These are phyloP conservation scores for Aspergillus proliferans DNA, from an alignment of 2,329 filamentous ascomycete genomes.

Conservation along the genomic window DNA sequence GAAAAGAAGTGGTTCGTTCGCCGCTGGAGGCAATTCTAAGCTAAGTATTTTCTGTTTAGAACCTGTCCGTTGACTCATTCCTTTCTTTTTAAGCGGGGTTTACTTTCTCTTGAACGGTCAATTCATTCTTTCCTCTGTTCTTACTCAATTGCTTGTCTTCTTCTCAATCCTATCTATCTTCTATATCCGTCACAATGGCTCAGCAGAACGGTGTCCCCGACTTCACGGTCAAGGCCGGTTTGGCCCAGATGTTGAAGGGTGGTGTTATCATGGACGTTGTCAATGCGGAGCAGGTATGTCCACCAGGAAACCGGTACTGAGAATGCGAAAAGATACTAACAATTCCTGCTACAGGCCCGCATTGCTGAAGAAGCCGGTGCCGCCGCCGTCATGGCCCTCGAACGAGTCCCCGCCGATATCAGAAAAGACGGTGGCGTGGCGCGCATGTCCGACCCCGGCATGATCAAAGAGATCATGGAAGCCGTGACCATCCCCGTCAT, in stretches of 20 bases:
- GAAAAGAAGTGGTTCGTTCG: conserved; percentile 3
- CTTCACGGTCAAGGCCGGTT: conserved; percentile 88
- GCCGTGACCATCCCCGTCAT: conserved; percentile 97
- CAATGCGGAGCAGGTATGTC: conserved; percentile 67
- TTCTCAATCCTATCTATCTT: conserved; percentile 2
- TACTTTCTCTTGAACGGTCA: conserved; percentile 4
- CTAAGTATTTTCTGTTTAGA: not conserved
- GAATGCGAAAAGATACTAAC: not conserved
- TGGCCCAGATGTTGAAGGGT: conserved; percentile 97
- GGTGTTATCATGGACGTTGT: conserved; percentile 99
- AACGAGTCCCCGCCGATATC: conserved; percentile 96
- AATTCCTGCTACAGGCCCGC: conserved; percentile 57
- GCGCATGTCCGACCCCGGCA: conserved; percentile 89
- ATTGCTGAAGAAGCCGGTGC: conserved; percentile 97
- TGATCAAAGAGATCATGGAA: conserved; percentile 93
- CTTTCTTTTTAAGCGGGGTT: conserved; percentile 1
- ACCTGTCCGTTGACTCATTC: conserved; percentile 15
- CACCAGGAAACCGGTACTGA: not conserved
- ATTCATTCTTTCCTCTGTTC: conserved; percentile 1
- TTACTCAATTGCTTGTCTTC: not conserved
- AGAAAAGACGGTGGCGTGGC: conserved; percentile 86
- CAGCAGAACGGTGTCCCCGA: conserved; percentile 36
- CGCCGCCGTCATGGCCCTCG: conserved; percentile 95
- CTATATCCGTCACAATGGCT: conserved; percentile 26
- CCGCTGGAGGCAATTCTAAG: not conserved